Percentiles rank a stretch among this genome's conserved stretches.
Evolutionary conservation across 257 asterid genomes (phyloP).

Genomic region (Forsythia suspensa): DNA sequence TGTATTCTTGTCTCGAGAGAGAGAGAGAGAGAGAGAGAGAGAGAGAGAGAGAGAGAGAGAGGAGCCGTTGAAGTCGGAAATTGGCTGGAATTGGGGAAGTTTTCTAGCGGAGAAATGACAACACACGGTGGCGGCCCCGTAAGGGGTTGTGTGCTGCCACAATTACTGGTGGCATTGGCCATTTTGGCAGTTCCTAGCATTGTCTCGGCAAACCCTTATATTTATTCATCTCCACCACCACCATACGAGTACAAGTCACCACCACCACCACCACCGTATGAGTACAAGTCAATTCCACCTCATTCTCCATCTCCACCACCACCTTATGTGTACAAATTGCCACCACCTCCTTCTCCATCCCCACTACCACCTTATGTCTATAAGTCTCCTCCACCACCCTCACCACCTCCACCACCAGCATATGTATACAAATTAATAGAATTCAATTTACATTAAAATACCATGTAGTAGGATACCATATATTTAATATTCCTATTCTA

Average conservation of each 20-base stretch:
- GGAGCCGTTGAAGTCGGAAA: not conserved
- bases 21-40: not conserved
- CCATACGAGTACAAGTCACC: conserved; percentile 18
- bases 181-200: conserved; percentile 14
- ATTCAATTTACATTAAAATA: no score
- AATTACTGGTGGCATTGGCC: conserved; percentile 19
- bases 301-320: conserved; percentile 6
- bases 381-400: conserved; percentile 9
- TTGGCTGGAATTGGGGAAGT: conserved; percentile 10
- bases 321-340: not conserved
- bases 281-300: not conserved
- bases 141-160: conserved; percentile 21
- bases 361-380: conserved; percentile 5
- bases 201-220: conserved; percentile 19
- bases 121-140: conserved; percentile 1
- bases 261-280: conserved; percentile 10
- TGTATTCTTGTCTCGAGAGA: not conserved
- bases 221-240: conserved; percentile 24
- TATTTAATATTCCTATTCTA: no score
- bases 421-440: no score
- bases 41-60: no score
- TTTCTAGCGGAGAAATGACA: not conserved
- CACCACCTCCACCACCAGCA: no score
- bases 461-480: no score
- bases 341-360: not conserved